Base-by-base conservation (phyloP, 768 basidiomycete species). In the Suillus clintonianus region DNA sequence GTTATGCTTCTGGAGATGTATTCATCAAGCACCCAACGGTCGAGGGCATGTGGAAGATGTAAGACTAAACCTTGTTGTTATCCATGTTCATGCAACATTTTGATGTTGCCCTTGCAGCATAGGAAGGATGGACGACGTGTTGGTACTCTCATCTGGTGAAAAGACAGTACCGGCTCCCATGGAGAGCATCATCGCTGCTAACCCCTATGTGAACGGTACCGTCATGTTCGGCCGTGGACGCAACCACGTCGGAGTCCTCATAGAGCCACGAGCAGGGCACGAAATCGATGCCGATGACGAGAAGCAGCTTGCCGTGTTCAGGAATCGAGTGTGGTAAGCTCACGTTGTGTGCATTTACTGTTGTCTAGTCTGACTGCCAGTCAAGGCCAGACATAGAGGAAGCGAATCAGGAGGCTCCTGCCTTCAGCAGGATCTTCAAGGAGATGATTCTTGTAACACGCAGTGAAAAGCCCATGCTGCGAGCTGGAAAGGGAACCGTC, bases 391-490 rank as follows among this genome's bases (percentile, higher is more conserved):
- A 71, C 13, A 75, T 83, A 2, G 81, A 81, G 24, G 76, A 81
- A 36, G 82, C 81, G 3, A 85, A 84, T 66, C 69, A 64, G 22
- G 67, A 68, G 1, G 76, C 78, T 0, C 82, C 83, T 0, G 62
- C 74, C 0, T 82, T 78, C 54, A 81, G 80, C 60, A 73, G 78
- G n/a, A 75, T 83, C 14, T 83, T 81, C 71, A 82, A 81, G 65
- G 81, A 86, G 67, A 82, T 86, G 82, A 81, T 86, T 42, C 48
- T 85, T 34, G 69, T 85, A 17, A 75, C 83, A 0, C 70, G 74
- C 3, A 67, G 78, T 30, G 74, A 71, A 0, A 82, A 82, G 61
- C 84, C 82, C 1, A 72, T 86, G 47, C 71, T 78, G n/a, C 79
- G 79, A 24, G 72, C 82, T 1, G 78, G 73, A 0, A 86, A 85